phyloP scores from a whole-genome alignment of 192 early-diverging fungal genomes.

The Coemansia sp. region DNA sequence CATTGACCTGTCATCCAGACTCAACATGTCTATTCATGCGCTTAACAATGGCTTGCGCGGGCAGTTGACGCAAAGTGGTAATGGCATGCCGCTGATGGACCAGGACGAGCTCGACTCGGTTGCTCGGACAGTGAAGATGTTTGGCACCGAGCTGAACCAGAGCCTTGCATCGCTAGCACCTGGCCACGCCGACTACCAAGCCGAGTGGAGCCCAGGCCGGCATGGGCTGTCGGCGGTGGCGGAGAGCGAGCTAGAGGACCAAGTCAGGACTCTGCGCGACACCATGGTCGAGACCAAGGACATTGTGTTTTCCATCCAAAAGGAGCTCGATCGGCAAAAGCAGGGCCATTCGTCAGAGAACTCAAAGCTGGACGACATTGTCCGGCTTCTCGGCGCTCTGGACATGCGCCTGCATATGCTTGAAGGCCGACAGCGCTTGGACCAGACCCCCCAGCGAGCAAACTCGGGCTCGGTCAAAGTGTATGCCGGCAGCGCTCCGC shows the following conservation, averaged over 20 bases:
- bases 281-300: constrained; percentile 43
- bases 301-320: constrained; percentile 33
- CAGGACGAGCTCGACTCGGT: background rate
- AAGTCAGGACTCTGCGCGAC: constrained; percentile 37
- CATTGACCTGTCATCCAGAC: constrained; percentile 28
- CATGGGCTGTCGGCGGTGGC: background rate
- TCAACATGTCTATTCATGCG: constrained; percentile 30
- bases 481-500: background rate
- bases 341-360: constrained; percentile 17
- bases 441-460: constrained; percentile 10
- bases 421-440: constrained; percentile 28
- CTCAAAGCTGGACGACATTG: constrained; percentile 36
- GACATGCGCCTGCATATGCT: constrained; percentile 49
- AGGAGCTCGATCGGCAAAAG: constrained; percentile 25
- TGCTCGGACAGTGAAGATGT: constrained; percentile 5
- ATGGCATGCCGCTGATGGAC: background rate
- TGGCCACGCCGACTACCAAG: background rate
- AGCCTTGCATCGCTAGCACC: constrained; percentile 3
- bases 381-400: constrained; percentile 30
- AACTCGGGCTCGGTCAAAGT: constrained; percentile 42
- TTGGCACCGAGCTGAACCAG: constrained; percentile 9
- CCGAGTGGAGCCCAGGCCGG: background rate
- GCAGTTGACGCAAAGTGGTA: constrained; percentile 9
- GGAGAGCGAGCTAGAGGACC: constrained; percentile 23
- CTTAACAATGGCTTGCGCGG: constrained; percentile 27